Base-by-base conservation (phyloP, 805 yeast species). In the Yamadazyma tumulicola region DNA sequence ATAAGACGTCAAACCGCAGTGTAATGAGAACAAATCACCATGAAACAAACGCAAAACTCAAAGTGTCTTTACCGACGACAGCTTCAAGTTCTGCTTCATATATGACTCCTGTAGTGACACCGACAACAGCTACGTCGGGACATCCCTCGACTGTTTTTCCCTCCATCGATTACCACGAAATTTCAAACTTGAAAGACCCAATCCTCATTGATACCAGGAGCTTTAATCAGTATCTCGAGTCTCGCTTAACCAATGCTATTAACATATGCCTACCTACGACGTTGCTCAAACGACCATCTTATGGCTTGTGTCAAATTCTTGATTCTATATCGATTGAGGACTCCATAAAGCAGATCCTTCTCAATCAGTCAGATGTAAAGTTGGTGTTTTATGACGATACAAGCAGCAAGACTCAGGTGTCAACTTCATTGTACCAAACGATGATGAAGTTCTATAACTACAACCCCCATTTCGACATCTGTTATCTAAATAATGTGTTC, bases 211-310 rank as follows among this genome's bases (percentile, higher is more conserved):
- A 69, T 40, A 57, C 59, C 14, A 50, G 75, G 15, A 65, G 71
- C 4, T 68, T 53, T 47, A 65, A 65, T 38, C 34, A 49, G 17
- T 69, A 53, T 45, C 47, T 57, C 14, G 38, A 45, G 6, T 46
- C 59, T 19, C 59, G 63, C 34, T 36, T 69, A 11, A 41, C 37
- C 10, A 40, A 49, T 17, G 48, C 74, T 14, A 42, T 61, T 39
- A 66, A 67, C 41, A 48, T 67, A 12, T 68, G 73, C 41, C 49
- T 69, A 10, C 75, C 75, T 8, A 58, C 72, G 3, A 69, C 75
- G 1, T 53, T 69, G 17, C 44, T 69, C 20, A 67, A 67, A 41
- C 43, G 75, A 32, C 52, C 49, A 26, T 54, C 64, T 19, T 62
- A 59, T 34, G 55, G 49, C 32, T 41, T 69, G 20, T 38, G 42